A percentile compares a stretch with the other conserved stretches of the same genome.
Conservation (phyloP, 257 asterid genomes). For the Solanum piurae region DNA sequence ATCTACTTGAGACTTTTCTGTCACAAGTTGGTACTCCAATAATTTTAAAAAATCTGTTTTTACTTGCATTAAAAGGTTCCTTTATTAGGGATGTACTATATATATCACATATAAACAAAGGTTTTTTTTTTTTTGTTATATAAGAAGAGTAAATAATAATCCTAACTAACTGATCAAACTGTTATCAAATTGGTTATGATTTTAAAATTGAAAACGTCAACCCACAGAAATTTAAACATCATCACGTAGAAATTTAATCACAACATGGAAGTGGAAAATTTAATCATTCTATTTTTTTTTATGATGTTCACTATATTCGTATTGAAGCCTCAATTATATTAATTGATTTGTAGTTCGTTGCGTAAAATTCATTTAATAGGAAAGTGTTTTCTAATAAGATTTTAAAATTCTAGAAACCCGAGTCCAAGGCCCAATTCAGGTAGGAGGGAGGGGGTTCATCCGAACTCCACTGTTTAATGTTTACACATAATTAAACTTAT, state of each 20-base stretch:
- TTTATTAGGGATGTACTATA: background rate
- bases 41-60: background rate
- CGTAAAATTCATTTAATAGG: background rate
- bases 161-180: background rate
- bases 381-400: background rate
- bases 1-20: background rate
- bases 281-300: background rate
- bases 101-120: background rate
- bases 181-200: background rate
- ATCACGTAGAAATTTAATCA: background rate
- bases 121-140: background rate
- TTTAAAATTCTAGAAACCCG: background rate
- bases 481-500: background rate
- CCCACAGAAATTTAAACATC: background rate
- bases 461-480: background rate
- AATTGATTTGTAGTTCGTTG: background rate
- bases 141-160: background rate
- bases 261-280: background rate
- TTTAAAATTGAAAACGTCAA: background rate
- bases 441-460: background rate
- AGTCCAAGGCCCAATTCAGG: background rate
- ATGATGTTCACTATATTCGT: background rate
- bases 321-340: background rate
- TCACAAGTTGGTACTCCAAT: background rate
- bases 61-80: background rate